These are phyloP conservation scores for Phytophthora lateralis DNA, from an alignment of 352 stramenopile species.

Conservation along the genomic window DNA sequence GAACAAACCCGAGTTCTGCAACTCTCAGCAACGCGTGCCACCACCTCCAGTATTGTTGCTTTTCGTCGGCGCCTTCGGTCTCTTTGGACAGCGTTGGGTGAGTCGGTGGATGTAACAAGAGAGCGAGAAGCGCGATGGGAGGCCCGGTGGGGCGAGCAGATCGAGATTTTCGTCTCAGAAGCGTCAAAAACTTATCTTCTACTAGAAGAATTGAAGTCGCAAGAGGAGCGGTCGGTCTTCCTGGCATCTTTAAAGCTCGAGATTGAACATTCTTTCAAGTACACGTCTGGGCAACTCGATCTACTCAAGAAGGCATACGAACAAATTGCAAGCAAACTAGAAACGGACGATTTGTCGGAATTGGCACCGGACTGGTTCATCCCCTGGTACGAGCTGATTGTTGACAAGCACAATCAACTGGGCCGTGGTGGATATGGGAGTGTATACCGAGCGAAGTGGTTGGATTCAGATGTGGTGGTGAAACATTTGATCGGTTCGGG, in stretches of 20 bases:
- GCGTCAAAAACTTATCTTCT: conserved; percentile 4
- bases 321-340: conserved; percentile 6
- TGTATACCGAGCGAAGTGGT: conserved; percentile 9
- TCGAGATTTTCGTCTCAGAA: neutral
- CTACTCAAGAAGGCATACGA: conserved; percentile 8
- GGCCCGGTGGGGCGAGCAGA: neutral
- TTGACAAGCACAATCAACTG: conserved; percentile 3
- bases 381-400: conserved; percentile 13
- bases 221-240: conserved; percentile 12
- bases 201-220: conserved; percentile 1
- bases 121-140: neutral
- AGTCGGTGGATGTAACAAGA: neutral
- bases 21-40: neutral
- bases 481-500: neutral
- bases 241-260: neutral
- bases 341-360: neutral
- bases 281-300: neutral
- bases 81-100: neutral
- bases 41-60: neutral
- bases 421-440: conserved; percentile 11
- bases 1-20: conserved; percentile 3
- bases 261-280: conserved; percentile 3
- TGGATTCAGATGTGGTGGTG: conserved; percentile 10
- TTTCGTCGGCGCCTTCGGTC: neutral
- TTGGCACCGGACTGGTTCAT: conserved; percentile 12